Percentiles rank a stretch among this genome's conserved stretches.
Evolutionary conservation across 1,284 basidiomycete genomes (phyloP).

Genomic region (Pseudozyma hubeiensis): DNA sequence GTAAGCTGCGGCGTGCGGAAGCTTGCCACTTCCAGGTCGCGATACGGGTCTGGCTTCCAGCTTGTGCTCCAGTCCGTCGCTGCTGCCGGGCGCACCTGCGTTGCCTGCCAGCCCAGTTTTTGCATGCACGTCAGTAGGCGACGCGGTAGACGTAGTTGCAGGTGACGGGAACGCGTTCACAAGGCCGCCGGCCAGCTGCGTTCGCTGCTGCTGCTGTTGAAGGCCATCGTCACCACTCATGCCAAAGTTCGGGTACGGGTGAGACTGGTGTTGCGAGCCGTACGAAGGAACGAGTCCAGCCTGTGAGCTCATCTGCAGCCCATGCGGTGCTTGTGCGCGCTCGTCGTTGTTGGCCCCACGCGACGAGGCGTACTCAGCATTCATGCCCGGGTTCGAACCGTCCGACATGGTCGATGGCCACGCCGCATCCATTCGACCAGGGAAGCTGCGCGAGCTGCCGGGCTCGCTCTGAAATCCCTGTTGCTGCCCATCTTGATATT

Average conservation of each 20-base stretch:
- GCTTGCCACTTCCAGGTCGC: slow-evolving; percentile 30
- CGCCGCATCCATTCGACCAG: slow-evolving; percentile 14
- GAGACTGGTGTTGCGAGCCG: slow-evolving; percentile 17
- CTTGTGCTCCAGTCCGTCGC: slow-evolving; percentile 8
- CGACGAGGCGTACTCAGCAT: slow-evolving; percentile 11
- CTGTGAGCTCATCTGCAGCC: slow-evolving; percentile 6
- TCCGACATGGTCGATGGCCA: slow-evolving; percentile 21
- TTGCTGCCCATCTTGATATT: slow-evolving; percentile 29
- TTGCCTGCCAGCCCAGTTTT: slow-evolving; percentile 11
- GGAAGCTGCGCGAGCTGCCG: slow-evolving; percentile 21
- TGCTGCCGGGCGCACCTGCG: neutral
- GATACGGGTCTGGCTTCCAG: slow-evolving; percentile 13
- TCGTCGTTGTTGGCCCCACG: slow-evolving; percentile 13
- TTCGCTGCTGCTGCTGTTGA: slow-evolving; percentile 21
- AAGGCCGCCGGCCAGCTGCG: slow-evolving; percentile 34
- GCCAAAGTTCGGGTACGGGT: slow-evolving; percentile 22
- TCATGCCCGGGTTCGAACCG: slow-evolving; percentile 2
- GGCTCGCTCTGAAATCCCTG: slow-evolving; percentile 19
- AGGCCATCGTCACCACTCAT: slow-evolving; percentile 22
- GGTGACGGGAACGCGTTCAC: slow-evolving; percentile 42
- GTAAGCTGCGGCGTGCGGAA: slow-evolving; percentile 15
- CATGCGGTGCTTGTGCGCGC: slow-evolving; percentile 5
- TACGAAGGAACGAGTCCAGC: slow-evolving; percentile 11
- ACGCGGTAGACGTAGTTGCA: slow-evolving; percentile 21
- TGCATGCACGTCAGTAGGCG: slow-evolving; percentile 19